These are phyloP conservation scores for Penicillium vulpinum DNA, from an alignment of 2,329 filamentous ascomycete genomes.

Conservation along the genomic window DNA sequence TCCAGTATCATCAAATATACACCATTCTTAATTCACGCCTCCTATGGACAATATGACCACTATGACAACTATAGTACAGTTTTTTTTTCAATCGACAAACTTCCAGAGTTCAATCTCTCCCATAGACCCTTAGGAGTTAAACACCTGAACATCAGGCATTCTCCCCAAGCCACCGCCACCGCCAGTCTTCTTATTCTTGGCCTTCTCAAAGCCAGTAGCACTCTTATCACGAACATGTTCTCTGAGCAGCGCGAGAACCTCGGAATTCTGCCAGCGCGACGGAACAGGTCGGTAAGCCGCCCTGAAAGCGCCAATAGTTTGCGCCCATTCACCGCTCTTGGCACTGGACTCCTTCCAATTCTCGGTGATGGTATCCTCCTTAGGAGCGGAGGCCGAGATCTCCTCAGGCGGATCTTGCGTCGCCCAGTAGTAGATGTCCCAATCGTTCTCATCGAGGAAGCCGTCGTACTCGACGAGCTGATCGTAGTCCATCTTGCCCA, in stretches of 20 bases:
- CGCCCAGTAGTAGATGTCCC: slow-evolving; percentile 99
- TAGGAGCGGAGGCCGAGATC: slow-evolving; percentile 51
- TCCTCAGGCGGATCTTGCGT: slow-evolving; percentile 69
- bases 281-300: slow-evolving; percentile 92
- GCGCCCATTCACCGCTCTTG: slow-evolving; percentile 82
- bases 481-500: slow-evolving; percentile 68
- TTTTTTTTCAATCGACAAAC: not conserved
- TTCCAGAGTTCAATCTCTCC: not conserved
- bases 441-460: slow-evolving; percentile 98
- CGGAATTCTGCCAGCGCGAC: slow-evolving; percentile 76
- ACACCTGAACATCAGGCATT: slow-evolving; percentile 51
- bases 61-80: slow-evolving; percentile 14
- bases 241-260: slow-evolving; percentile 74
- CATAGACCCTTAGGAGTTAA: slow-evolving; percentile 29
- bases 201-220: slow-evolving; percentile 48
- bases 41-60: not conserved
- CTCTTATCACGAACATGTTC: slow-evolving; percentile 75
- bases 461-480: slow-evolving; percentile 83
- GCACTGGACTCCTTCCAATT: slow-evolving; percentile 54
- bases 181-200: slow-evolving; percentile 39
- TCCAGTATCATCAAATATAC: slow-evolving; percentile 5
- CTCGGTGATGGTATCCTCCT: slow-evolving; percentile 42
- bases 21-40: slow-evolving; percentile 3
- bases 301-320: slow-evolving; percentile 92
- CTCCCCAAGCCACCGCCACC: slow-evolving; percentile 46